Percentiles rank a stretch among this genome's conserved stretches.
Evolutionary conservation across 495 filamentous ascomycete species (phyloP).

Genomic region (Achaetomiella virescens): DNA sequence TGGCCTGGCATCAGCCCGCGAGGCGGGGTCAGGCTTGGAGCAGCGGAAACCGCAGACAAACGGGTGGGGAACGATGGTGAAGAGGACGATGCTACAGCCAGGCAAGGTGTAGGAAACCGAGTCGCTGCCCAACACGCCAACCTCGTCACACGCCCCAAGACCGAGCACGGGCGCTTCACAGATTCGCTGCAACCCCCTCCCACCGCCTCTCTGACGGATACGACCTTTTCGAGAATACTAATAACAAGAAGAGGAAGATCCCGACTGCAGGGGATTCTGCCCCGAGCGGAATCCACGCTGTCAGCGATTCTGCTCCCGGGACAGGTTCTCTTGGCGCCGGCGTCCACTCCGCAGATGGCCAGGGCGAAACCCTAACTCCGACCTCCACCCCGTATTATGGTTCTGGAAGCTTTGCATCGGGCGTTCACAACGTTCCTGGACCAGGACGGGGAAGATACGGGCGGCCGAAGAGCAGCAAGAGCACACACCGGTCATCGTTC

Average conservation of each 20-base stretch:
- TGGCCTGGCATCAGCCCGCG: constrained; percentile 16
- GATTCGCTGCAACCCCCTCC: constrained; percentile 44
- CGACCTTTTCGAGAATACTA: constrained; percentile 96
- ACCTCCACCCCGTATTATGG: constrained; percentile 32
- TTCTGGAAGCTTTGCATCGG: constrained; percentile 30
- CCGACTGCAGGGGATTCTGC: constrained; percentile 68
- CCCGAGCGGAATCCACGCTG: constrained; percentile 47
- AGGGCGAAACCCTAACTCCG: constrained; percentile 33
- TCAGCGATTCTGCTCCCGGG: constrained; percentile 37
- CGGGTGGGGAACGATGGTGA: constrained; percentile 33
- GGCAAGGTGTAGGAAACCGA: constrained; percentile 19
- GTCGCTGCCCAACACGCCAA: constrained; percentile 21
- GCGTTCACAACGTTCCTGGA: constrained; percentile 65
- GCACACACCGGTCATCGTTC: constrained; percentile 53
- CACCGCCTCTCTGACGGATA: constrained; percentile 69
- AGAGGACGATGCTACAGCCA: constrained; percentile 22
- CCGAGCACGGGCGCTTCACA: constrained; percentile 33
- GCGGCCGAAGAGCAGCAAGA: constrained; percentile 56
- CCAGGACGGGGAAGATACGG: constrained; percentile 76
- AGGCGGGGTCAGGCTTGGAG: constrained; percentile 21
- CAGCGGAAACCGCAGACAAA: constrained; percentile 25
- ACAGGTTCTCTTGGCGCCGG: constrained; percentile 22
- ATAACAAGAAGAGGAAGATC: constrained; percentile 99
- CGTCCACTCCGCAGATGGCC: constrained; percentile 25
- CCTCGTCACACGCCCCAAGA: constrained; percentile 22